These are phyloP conservation scores for Dictyostelium intermedium DNA, from an alignment of 78 protist genomes.

Conservation along the genomic window DNA sequence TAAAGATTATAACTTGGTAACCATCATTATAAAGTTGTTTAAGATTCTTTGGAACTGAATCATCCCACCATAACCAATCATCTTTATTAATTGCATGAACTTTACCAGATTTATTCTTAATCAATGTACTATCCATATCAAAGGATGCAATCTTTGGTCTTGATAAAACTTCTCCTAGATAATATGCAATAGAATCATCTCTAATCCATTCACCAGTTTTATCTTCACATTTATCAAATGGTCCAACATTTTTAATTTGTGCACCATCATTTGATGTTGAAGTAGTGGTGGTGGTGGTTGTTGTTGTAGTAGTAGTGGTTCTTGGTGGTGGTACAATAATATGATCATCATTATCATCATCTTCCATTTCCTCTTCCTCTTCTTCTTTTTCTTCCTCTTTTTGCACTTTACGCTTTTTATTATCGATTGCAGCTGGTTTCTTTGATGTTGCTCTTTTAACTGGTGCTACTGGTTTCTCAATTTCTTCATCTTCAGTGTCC, in stretches of 20 bases:
- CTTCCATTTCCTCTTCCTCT: constrained; percentile 28
- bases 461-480: not conserved
- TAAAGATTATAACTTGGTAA: constrained; percentile 33
- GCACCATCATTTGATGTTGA: not conserved
- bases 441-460: not conserved
- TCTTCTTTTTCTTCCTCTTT: not conserved
- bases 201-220: constrained; percentile 12
- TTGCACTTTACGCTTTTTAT: not conserved
- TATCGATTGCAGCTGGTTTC: not conserved
- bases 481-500: not conserved
- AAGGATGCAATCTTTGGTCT: constrained; percentile 53
- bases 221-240: not conserved
- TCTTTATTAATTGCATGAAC: not conserved
- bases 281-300: constrained; percentile 6
- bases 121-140: constrained; percentile 67
- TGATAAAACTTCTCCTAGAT: not conserved
- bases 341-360: not conserved
- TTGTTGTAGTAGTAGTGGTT: not conserved
- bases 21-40: constrained; percentile 18
- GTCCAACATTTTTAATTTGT: not conserved
- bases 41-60: constrained; percentile 18
- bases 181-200: not conserved
- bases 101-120: constrained; percentile 30
- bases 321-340: not conserved
- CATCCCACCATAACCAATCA: constrained; percentile 71